phyloP scores from a whole-genome alignment of 148 eudicot genomes.

The Tetragonia tetragonoides region DNA sequence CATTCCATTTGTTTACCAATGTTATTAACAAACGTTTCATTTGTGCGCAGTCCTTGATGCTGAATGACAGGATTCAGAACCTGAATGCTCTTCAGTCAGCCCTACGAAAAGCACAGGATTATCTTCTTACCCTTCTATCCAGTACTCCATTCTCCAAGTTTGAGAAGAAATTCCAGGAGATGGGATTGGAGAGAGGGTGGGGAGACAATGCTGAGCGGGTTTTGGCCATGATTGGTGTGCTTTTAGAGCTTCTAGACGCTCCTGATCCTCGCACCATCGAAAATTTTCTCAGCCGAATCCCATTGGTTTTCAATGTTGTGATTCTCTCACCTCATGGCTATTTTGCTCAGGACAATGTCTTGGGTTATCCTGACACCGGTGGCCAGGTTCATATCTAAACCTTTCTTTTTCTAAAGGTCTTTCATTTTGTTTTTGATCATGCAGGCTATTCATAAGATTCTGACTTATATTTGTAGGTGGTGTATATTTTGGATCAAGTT shows the following conservation, averaged over 20 bases:
- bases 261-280: slow-evolving; percentile 40
- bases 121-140: slow-evolving; percentile 29
- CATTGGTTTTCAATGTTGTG: slow-evolving; percentile 45
- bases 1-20: not conserved
- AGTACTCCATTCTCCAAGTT: slow-evolving; percentile 35
- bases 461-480: slow-evolving; percentile 26
- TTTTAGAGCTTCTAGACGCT: slow-evolving; percentile 45
- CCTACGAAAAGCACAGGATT: slow-evolving; percentile 40
- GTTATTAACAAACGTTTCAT: not conserved
- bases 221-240: slow-evolving; percentile 33
- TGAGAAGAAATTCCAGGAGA: slow-evolving; percentile 40
- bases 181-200: slow-evolving; percentile 55
- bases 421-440: not conserved
- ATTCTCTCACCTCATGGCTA: slow-evolving; percentile 51
- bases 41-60: slow-evolving; percentile 36
- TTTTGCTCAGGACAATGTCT: slow-evolving; percentile 47
- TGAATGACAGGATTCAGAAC: slow-evolving; percentile 39
- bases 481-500: slow-evolving; percentile 56
- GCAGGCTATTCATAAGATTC: not conserved
- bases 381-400: slow-evolving; percentile 36
- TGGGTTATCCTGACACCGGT: slow-evolving; percentile 37
- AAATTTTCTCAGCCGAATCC: slow-evolving; percentile 42
- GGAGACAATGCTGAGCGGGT: slow-evolving; percentile 38
- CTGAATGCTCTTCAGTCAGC: slow-evolving; percentile 36
- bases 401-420: not conserved